Base-by-base conservation (phyloP, 208 protist genomes). In the Leishmania guyanensis region DNA sequence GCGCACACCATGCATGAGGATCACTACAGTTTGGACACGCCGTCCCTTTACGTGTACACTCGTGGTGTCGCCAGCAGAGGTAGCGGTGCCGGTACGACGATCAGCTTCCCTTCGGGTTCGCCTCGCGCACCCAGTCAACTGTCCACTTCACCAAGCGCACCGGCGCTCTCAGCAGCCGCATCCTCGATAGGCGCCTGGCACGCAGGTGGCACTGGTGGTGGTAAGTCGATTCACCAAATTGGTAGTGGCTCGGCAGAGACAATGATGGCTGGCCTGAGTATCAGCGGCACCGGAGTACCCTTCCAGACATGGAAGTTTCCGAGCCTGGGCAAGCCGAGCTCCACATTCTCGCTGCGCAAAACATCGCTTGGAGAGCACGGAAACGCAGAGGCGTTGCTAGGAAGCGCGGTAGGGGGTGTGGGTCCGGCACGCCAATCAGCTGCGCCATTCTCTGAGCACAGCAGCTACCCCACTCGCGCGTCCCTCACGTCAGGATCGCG, bases 291-390 rank as follows among this genome's bases (percentile, higher is more conserved):
- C 12, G 53, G 71, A 14, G 73, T 85, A n/a, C 80, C 87, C 10
- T 84, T 86, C 20, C 87, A 88, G 73, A 72, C 84, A n/a, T 90
- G 87, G 87, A 81, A 80, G 36, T 90, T 90, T 60, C 87, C 87
- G 14, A 79, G 58, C 1, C 48, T 90, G n/a, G 83, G 87, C 81
- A 80, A 80, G 16, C 69, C 50, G 29, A 66, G 76, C 60, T 36
- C 82, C 8, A n/a, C 22, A 2, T 26, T 46, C 14, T 62, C 74
- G 74, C 39, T 22, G n/a, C 58, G 65, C 3, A 58, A 58, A 12
- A 17, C 29, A 2, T 72, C 69, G 48, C 50, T 79, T 1, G 79
- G 73, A 3, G 69, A 81, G 22, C 50, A 53, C 58, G 50, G 33
- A 46, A 56, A 69, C 46, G 58, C 36, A 3, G 62, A 78, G 43